Conservation (phyloP, 2,329 filamentous ascomycete genomes). For the Exserohilum turcica region DNA sequence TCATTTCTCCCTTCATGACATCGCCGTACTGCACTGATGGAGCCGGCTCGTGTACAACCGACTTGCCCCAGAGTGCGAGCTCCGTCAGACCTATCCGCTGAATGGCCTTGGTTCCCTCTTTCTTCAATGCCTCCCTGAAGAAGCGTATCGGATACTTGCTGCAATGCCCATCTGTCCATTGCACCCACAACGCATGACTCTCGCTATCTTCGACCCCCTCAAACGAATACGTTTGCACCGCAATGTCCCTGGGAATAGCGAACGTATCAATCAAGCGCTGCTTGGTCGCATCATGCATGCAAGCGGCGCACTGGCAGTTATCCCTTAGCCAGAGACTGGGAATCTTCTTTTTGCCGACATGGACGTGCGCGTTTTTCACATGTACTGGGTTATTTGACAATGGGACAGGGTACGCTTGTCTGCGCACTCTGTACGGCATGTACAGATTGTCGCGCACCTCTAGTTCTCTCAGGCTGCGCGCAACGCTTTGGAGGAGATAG, state of each 20-base stretch:
- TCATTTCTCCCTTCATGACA: slow-evolving; percentile 45
- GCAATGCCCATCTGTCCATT: slow-evolving; percentile 64
- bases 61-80: slow-evolving; percentile 48
- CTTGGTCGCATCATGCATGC: slow-evolving; percentile 71
- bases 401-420: background rate
- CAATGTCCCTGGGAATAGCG: slow-evolving; percentile 46
- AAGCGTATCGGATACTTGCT: slow-evolving; percentile 71
- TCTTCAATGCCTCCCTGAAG: slow-evolving; percentile 49
- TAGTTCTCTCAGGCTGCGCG: background rate
- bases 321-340: slow-evolving; percentile 58
- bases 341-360: slow-evolving; percentile 1
- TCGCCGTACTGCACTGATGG: slow-evolving; percentile 53
- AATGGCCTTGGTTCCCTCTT: slow-evolving; percentile 49
- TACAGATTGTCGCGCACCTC: background rate
- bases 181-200: slow-evolving; percentile 21
- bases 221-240: slow-evolving; percentile 25
- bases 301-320: slow-evolving; percentile 71
- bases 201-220: slow-evolving; percentile 11
- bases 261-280: slow-evolving; percentile 74
- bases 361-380: slow-evolving; percentile 8
- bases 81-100: slow-evolving; percentile 36
- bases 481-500: background rate
- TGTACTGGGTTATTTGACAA: background rate
- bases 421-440: background rate
- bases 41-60: slow-evolving; percentile 45